These are phyloP conservation scores for Scalesia atractyloides DNA, from an alignment of 129 eudicot genomes.

Conservation along the genomic window DNA sequence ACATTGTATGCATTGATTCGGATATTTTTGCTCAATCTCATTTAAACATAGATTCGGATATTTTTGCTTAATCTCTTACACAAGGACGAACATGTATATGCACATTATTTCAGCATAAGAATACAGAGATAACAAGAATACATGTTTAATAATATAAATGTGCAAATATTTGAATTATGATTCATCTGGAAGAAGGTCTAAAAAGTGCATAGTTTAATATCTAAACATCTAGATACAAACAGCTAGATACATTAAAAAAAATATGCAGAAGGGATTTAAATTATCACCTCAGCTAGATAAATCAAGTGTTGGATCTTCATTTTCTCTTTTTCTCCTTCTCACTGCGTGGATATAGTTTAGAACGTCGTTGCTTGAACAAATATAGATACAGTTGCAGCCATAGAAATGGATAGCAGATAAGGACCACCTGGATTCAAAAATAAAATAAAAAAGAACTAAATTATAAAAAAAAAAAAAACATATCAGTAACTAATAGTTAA, in stretches of 20 bases:
- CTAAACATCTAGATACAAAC: background rate
- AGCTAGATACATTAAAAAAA: slow-evolving; percentile 8
- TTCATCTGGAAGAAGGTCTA: slow-evolving; percentile 15
- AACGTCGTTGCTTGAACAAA: slow-evolving; percentile 78
- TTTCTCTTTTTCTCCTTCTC: slow-evolving; percentile 56
- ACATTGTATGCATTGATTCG: too few species aligned
- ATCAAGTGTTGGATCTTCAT: slow-evolving; percentile 27
- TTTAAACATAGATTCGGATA: background rate
- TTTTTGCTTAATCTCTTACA: background rate
- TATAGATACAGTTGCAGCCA: slow-evolving; percentile 88
- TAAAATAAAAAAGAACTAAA: background rate
- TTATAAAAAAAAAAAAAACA: background rate
- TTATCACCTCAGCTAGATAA: slow-evolving; percentile 1
- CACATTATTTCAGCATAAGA: slow-evolving; percentile 6
- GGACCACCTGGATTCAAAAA: slow-evolving; percentile 52
- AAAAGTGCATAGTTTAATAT: background rate
- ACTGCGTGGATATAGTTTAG: slow-evolving; percentile 57
- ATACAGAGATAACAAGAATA: background rate
- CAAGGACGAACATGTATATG: background rate
- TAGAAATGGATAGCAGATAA: slow-evolving; percentile 69
- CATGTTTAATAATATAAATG: slow-evolving; percentile 5
- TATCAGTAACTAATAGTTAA: too few species aligned
- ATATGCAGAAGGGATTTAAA: slow-evolving; percentile 8
- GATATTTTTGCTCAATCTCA: background rate
- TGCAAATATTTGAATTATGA: background rate